Evolutionary conservation across 2,329 filamentous ascomycete species (phyloP), one percentile per base, ranked within the genome.

Genomic region (Diaporthe eres): DNA sequence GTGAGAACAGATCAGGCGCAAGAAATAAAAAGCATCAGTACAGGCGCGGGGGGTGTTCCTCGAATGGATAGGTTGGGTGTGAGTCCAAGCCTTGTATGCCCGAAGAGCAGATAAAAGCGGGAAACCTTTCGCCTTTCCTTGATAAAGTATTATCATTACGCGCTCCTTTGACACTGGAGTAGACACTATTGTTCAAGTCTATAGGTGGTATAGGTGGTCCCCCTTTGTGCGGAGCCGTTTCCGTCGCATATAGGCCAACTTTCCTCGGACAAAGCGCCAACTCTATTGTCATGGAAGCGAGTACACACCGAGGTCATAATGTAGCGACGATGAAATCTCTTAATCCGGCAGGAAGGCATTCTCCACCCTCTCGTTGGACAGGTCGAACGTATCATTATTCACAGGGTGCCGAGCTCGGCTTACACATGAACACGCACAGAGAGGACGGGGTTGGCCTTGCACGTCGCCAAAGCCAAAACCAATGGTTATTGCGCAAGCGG

Each of bases 221-320:
- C 4, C 6, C 65, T 70, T 55, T 70, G 37, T 70, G n/a, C 31
- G 6, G 42, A 22, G 34, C 65, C 49, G 65, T 70, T 70, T 55
- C 22, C 65, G 65, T 53, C 47, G 7, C 22, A 39, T 25, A 42
- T 25, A 25, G 17, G 25, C 28, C 15, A 4, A 4, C 34, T 42
- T 8, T n/a, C 3, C 12, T 9, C 2, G 12, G n/a, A 39, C n/a
- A 53, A 53, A 68, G 63, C 31, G 13, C n/a, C 22, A 19, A 25
- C 19, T 68, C 22, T 19, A 13, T 34, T 39, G 22, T 4, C 15
- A 8, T 22, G 22, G 1, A 39, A 19, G 8, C 7, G 22, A 7
- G 22, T 28, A 34, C 34, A 3, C 34, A 39, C 4, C 9, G 3
- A 44, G 19, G 10, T n/a, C 5, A 34, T 25, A 8, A 28, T 19